Percentiles rank a stretch among this genome's conserved stretches.
These are phyloP conservation scores for Persicaria maculosa DNA, from an alignment of 148 eudicot species.

Conservation along the genomic window DNA sequence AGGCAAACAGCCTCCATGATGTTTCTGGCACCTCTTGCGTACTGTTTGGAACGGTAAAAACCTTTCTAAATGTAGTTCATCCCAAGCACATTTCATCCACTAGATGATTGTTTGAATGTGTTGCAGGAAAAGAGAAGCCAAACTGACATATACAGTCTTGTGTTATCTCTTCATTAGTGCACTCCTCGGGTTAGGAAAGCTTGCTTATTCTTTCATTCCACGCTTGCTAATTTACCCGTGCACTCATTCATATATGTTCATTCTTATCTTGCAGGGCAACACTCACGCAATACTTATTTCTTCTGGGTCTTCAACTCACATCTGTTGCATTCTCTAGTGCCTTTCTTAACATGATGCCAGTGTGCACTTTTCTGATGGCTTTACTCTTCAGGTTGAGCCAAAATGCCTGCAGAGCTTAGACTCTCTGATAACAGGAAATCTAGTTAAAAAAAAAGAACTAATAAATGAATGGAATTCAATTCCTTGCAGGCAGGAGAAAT, in stretches of 20 bases:
- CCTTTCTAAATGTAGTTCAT: neutral
- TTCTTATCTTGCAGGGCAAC: slow-evolving; percentile 44
- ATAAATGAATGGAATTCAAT: neutral
- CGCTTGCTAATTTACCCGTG: neutral
- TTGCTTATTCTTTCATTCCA: neutral
- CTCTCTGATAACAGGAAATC: neutral
- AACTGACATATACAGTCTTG: slow-evolving; percentile 36
- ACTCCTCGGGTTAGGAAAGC: slow-evolving; percentile 39
- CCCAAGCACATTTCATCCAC: neutral
- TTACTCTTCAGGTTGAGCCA: slow-evolving; percentile 44
- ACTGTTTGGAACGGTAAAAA: slow-evolving; percentile 50
- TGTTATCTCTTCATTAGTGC: slow-evolving; percentile 59
- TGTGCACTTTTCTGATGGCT: slow-evolving; percentile 57
- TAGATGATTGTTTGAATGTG: slow-evolving; percentile 3
- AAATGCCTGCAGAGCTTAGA: neutral
- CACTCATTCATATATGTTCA: neutral
- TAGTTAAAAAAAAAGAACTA: neutral
- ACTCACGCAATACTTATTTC: slow-evolving; percentile 45
- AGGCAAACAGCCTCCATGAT: slow-evolving; percentile 29
- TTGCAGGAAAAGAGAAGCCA: slow-evolving; percentile 52
- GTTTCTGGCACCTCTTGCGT: slow-evolving; percentile 43
- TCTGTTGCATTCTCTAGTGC: slow-evolving; percentile 62
- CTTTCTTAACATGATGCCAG: slow-evolving; percentile 60
- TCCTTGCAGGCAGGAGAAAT: slow-evolving; percentile 51
- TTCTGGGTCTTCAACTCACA: slow-evolving; percentile 55